These are phyloP conservation scores for Coemansia sp. DNA, from an alignment of 192 early-diverging fungal genomes.

Conservation along the genomic window DNA sequence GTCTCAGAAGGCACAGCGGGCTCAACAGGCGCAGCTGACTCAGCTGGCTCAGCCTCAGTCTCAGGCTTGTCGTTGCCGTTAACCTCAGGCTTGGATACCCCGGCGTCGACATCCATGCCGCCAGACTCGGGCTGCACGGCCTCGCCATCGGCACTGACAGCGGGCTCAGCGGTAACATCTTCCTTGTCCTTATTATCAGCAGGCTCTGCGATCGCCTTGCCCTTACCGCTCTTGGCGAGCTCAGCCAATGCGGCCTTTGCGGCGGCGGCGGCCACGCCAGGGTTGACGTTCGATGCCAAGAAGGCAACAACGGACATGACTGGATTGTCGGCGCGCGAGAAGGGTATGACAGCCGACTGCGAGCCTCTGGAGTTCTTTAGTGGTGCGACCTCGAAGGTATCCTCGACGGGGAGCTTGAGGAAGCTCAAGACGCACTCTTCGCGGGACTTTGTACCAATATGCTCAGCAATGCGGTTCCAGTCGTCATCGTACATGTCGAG, in stretches of 20 bases:
- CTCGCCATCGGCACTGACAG: not conserved
- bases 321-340: slow-evolving; percentile 83
- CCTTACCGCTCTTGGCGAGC: slow-evolving; percentile 40
- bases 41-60: slow-evolving; percentile 8
- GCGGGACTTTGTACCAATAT: slow-evolving; percentile 85
- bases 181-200: slow-evolving; percentile 7
- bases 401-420: slow-evolving; percentile 86
- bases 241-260: slow-evolving; percentile 82
- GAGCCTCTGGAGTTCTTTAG: slow-evolving; percentile 16
- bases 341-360: slow-evolving; percentile 70
- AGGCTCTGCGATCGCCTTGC: not conserved
- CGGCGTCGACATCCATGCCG: slow-evolving; percentile 25
- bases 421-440: slow-evolving; percentile 93
- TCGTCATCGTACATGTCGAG: slow-evolving; percentile 93
- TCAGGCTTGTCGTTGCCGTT: slow-evolving; percentile 17
- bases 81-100: slow-evolving; percentile 3
- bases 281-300: slow-evolving; percentile 81
- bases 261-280: slow-evolving; percentile 81
- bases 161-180: not conserved
- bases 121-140: slow-evolving; percentile 6
- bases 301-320: slow-evolving; percentile 89
- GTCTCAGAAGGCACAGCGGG: not conserved
- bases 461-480: slow-evolving; percentile 88
- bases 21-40: not conserved
- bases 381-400: slow-evolving; percentile 62